A percentile compares a stretch with the other conserved stretches of the same genome.
Evolutionary conservation across 108 stramenopile species (phyloP).

Genomic region (Cylindrotheca closterium): DNA sequence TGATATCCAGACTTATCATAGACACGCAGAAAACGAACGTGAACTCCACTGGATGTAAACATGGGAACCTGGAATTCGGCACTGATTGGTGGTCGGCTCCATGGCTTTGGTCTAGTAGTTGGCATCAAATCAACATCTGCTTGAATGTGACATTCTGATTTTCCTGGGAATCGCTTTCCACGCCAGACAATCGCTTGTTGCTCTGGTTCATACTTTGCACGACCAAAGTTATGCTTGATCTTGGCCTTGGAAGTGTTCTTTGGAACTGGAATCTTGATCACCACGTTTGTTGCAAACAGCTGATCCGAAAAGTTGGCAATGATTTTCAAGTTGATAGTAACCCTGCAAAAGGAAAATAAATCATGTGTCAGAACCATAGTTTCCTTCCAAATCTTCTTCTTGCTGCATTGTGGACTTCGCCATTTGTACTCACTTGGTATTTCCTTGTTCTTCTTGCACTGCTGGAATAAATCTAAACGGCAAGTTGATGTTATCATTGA

Average conservation of each 20-base stretch:
- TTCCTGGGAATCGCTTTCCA: constrained; percentile 94
- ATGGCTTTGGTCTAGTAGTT: constrained; percentile 91
- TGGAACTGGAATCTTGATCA: constrained; percentile 97
- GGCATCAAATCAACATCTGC: constrained; percentile 96
- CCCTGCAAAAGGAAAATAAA: constrained; percentile 35
- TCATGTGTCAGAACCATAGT: background rate
- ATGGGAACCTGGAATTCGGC: constrained; percentile 98
- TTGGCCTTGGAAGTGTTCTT: constrained; percentile 95
- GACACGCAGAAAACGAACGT: constrained; percentile 96
- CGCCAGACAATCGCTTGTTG: constrained; percentile 98
- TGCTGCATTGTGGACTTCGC: background rate
- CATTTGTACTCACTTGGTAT: constrained; percentile 72
- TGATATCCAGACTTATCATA: constrained; percentile 97
- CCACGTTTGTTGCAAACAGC: constrained; percentile 91
- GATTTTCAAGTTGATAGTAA: constrained; percentile 93
- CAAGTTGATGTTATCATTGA: constrained; percentile 94
- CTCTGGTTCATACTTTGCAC: constrained; percentile 98
- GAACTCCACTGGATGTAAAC: constrained; percentile 97
- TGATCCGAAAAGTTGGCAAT: constrained; percentile 93
- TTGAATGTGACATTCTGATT: constrained; percentile 88
- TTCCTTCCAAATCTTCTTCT: too few species aligned
- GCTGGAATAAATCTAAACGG: constrained; percentile 96
- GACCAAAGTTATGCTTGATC: constrained; percentile 88
- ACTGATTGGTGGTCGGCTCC: constrained; percentile 95
- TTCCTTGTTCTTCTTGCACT: constrained; percentile 92